phyloP scores from a whole-genome alignment of 352 stramenopile species.

The Phytophthora europaea region DNA sequence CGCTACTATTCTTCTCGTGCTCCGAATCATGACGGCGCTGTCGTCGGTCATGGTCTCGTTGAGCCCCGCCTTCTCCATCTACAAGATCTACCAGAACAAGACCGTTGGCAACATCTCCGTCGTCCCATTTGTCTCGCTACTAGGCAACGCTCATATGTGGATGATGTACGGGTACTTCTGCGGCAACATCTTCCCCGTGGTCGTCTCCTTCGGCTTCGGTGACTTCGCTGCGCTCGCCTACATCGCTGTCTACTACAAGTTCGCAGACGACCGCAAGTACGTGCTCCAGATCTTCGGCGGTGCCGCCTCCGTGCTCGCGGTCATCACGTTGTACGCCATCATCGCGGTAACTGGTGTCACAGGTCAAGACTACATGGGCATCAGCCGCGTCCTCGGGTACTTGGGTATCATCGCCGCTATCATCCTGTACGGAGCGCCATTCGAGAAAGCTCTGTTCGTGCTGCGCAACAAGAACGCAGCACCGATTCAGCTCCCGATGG shows the following conservation, averaged over 20 bases:
- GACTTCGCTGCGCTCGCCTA: slow-evolving; percentile 51
- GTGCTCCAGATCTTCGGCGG: slow-evolving; percentile 42
- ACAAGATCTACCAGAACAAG: slow-evolving; percentile 50
- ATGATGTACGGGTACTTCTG: slow-evolving; percentile 61
- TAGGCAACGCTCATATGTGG: slow-evolving; percentile 55
- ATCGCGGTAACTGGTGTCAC: slow-evolving; percentile 47
- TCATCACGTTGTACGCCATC: slow-evolving; percentile 52
- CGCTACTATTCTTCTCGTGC: slow-evolving; percentile 27
- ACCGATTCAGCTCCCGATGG: slow-evolving; percentile 61
- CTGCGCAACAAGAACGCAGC: slow-evolving; percentile 52
- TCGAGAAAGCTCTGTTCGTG: slow-evolving; percentile 54
- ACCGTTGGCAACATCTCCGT: slow-evolving; percentile 46
- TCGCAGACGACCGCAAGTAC: slow-evolving; percentile 50
- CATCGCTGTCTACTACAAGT: slow-evolving; percentile 64
- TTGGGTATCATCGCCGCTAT: slow-evolving; percentile 45
- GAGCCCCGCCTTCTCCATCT: slow-evolving; percentile 47
- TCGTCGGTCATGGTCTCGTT: slow-evolving; percentile 50
- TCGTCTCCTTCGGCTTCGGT: slow-evolving; percentile 60
- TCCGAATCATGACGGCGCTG: slow-evolving; percentile 43
- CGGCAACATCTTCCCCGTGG: slow-evolving; percentile 58
- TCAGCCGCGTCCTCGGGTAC: slow-evolving; percentile 45
- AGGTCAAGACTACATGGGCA: slow-evolving; percentile 39
- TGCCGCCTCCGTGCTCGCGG: slow-evolving; percentile 27
- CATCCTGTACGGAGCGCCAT: slow-evolving; percentile 49
- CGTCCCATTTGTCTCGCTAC: slow-evolving; percentile 51